These are phyloP conservation scores for Ophiostoma tasmaniense DNA, from an alignment of 2,329 filamentous ascomycete species.

Conservation along the genomic window DNA sequence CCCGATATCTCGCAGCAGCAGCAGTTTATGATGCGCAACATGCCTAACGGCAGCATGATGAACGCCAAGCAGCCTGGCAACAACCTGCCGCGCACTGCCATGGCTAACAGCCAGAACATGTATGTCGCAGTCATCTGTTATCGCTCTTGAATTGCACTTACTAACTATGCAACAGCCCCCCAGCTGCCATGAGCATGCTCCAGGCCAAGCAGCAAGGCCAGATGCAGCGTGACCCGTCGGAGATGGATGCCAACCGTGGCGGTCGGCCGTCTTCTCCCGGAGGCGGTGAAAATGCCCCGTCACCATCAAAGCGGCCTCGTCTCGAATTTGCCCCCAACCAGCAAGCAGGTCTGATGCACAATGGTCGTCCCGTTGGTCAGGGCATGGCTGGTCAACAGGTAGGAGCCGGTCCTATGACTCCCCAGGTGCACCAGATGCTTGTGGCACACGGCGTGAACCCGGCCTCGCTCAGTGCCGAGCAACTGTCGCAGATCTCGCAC, in stretches of 20 bases:
- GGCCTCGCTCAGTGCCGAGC: constrained; percentile 61
- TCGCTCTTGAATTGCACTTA: neutral
- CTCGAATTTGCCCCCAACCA: constrained; percentile 73
- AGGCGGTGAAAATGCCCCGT: constrained; percentile 78
- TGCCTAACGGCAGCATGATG: constrained; percentile 53
- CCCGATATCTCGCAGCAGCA: constrained; percentile 43
- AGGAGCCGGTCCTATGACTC: constrained; percentile 41
- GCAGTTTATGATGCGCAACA: constrained; percentile 59
- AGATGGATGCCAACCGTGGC: constrained; percentile 75
- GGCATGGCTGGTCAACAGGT: constrained; percentile 66
- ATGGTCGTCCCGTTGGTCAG: constrained; percentile 58
- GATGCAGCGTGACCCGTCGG: constrained; percentile 82
- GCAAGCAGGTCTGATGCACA: constrained; percentile 60
- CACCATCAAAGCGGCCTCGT: constrained; percentile 81
- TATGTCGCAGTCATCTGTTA: constrained; percentile 27
- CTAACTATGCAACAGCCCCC: constrained; percentile 40
- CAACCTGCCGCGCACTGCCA: constrained; percentile 62
- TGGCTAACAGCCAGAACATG: constrained; percentile 70
- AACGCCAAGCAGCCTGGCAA: constrained; percentile 48
- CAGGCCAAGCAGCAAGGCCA: constrained; percentile 57
- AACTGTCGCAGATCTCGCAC: constrained; percentile 58
- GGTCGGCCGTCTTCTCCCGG: constrained; percentile 74
- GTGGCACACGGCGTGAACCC: constrained; percentile 66
- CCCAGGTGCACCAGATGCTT: constrained; percentile 52
- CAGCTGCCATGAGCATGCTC: constrained; percentile 58